Percentiles rank a stretch among this genome's conserved stretches.
Evolutionary conservation across 1,139 yeast species (phyloP).

Genomic region (Taiozyma sp.): DNA sequence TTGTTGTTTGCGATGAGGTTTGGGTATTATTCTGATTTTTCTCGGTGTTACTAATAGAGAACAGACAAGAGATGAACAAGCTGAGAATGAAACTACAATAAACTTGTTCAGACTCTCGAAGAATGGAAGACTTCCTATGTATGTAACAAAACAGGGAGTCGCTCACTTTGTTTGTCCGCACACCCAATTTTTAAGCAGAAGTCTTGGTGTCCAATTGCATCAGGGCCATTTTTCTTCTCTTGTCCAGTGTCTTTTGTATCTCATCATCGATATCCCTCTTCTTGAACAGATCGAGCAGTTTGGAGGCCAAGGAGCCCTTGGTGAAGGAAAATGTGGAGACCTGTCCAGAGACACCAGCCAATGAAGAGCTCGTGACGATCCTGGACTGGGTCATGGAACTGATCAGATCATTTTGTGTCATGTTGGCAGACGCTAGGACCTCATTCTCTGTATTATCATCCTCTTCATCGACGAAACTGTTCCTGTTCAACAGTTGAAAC

Average conservation of each 20-base stretch:
- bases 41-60: too few relatives aligned
- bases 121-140: too few relatives aligned
- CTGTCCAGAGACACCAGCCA: slow-evolving; percentile 35
- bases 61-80: too few relatives aligned
- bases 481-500: slow-evolving; percentile 27
- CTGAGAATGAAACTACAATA: too few relatives aligned
- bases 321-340: slow-evolving; percentile 23
- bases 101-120: too few relatives aligned
- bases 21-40: neutral
- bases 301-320: slow-evolving; percentile 6
- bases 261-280: slow-evolving; percentile 23
- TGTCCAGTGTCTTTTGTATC: slow-evolving; percentile 28
- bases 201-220: slow-evolving; percentile 31
- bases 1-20: neutral
- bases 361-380: slow-evolving; percentile 37
- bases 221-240: slow-evolving; percentile 38
- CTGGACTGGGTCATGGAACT: slow-evolving; percentile 31
- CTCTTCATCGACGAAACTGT: slow-evolving; percentile 25
- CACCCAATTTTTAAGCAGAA: neutral
- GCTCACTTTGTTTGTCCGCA: too few relatives aligned
- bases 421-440: slow-evolving; percentile 15
- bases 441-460: slow-evolving; percentile 25
- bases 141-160: too few relatives aligned
- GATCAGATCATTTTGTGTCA: slow-evolving; percentile 15
- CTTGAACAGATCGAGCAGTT: slow-evolving; percentile 4